These are phyloP conservation scores for Xerocomus spinulosus DNA, from an alignment of 768 basidiomycete genomes.

Conservation along the genomic window DNA sequence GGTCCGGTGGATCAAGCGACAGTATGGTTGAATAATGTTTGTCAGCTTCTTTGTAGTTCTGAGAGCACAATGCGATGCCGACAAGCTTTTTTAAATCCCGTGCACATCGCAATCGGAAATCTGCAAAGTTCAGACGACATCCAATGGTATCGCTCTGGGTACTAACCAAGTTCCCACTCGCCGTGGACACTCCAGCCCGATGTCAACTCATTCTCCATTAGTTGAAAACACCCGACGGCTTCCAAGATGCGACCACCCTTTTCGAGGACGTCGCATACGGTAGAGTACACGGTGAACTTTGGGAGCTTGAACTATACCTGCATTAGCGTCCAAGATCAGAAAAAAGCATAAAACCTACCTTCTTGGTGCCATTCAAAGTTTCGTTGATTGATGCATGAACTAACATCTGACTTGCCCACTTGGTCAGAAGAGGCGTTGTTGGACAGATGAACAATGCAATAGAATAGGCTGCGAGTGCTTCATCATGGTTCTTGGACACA, in stretches of 20 bases:
- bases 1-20: neutral
- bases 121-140: neutral
- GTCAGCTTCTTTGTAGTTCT: neutral
- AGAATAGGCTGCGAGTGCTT: constrained; percentile 2
- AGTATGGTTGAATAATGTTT: neutral
- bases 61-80: neutral
- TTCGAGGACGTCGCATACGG: neutral
- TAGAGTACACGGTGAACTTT: neutral
- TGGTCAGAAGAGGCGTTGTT: neutral
- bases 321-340: too few relatives aligned
- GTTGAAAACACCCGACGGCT: neutral
- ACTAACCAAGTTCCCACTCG: constrained; percentile 1
- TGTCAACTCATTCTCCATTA: neutral
- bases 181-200: neutral
- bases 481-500: neutral
- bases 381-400: neutral
- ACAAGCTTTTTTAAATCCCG: neutral
- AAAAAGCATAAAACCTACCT: neutral
- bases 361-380: neutral
- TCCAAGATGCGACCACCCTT: neutral
- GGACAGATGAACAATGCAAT: neutral
- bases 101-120: neutral
- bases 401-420: neutral
- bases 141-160: neutral
- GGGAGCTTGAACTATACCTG: constrained; percentile 6